Percentiles rank a stretch among this genome's conserved stretches.
These are phyloP conservation scores for Xylaria multiplex DNA, from an alignment of 2,329 filamentous ascomycete species.

Conservation along the genomic window DNA sequence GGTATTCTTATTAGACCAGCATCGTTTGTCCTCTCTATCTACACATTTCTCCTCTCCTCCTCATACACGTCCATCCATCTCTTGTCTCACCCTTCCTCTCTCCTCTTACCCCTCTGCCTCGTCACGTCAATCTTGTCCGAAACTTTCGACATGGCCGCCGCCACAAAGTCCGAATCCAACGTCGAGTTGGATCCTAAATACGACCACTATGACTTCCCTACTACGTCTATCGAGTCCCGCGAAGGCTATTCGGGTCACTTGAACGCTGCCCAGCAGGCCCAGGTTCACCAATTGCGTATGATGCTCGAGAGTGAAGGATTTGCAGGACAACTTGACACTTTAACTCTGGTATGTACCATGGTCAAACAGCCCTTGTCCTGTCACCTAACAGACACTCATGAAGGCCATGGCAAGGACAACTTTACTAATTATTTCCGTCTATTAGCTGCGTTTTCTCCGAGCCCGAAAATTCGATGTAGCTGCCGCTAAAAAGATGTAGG, in stretches of 20 bases:
- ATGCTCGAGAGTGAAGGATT: slow-evolving; percentile 86
- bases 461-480: slow-evolving; percentile 95
- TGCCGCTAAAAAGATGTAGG: slow-evolving; percentile 83
- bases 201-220: slow-evolving; percentile 95
- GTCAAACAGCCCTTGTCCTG: too few species aligned
- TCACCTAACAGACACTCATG: too few species aligned
- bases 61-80: neutral
- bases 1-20: slow-evolving; percentile 20
- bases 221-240: slow-evolving; percentile 73
- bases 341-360: slow-evolving; percentile 75
- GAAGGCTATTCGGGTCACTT: slow-evolving; percentile 89
- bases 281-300: slow-evolving; percentile 84
- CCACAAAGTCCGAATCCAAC: slow-evolving; percentile 44
- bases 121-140: slow-evolving; percentile 9
- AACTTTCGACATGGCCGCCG: slow-evolving; percentile 42
- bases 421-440: slow-evolving; percentile 30
- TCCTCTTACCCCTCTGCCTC: slow-evolving; percentile 4
- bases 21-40: slow-evolving; percentile 10
- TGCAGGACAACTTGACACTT: slow-evolving; percentile 86
- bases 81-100: neutral
- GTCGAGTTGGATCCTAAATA: slow-evolving; percentile 85
- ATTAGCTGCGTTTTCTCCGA: slow-evolving; percentile 85
- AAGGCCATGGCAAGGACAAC: neutral
- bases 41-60: neutral
- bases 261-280: slow-evolving; percentile 85